These are phyloP conservation scores for Picea sitchensis DNA, from an alignment of 75 land plant genomes.

Conservation along the genomic window DNA sequence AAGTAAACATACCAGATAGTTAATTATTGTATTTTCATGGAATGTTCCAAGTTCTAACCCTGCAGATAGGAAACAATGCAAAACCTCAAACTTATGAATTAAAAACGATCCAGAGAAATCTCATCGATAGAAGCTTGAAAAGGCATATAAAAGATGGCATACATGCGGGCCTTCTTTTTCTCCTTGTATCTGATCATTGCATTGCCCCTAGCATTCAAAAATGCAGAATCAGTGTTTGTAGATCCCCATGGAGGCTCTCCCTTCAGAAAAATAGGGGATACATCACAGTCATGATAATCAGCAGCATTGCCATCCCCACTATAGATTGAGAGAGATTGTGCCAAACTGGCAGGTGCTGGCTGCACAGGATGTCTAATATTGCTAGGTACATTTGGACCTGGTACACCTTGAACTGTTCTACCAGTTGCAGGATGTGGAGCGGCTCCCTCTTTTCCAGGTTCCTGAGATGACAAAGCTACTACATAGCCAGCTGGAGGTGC, in stretches of 20 bases:
- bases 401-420: neutral
- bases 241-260: conserved; percentile 18
- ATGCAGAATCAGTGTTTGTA: conserved; percentile 21
- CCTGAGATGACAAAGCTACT: conserved; percentile 10
- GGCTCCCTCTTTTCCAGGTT: neutral
- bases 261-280: conserved; percentile 13
- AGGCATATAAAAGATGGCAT: conserved; percentile 6
- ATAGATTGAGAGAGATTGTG: conserved; percentile 22
- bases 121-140: neutral
- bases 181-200: conserved; percentile 56
- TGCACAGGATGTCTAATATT: conserved; percentile 1
- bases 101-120: neutral
- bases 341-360: conserved; percentile 19
- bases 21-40: neutral
- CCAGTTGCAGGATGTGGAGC: neutral
- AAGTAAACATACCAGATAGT: conserved; percentile 1
- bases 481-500: neutral
- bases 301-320: conserved; percentile 33
- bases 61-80: neutral
- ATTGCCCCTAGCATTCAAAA: conserved; percentile 28
- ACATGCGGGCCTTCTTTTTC: conserved; percentile 48
- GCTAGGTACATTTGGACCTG: neutral
- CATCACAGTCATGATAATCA: conserved; percentile 35
- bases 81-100: neutral
- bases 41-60: neutral